phyloP scores from a whole-genome alignment of 768 basidiomycete genomes.

The Udeniomyces megalosporus region DNA sequence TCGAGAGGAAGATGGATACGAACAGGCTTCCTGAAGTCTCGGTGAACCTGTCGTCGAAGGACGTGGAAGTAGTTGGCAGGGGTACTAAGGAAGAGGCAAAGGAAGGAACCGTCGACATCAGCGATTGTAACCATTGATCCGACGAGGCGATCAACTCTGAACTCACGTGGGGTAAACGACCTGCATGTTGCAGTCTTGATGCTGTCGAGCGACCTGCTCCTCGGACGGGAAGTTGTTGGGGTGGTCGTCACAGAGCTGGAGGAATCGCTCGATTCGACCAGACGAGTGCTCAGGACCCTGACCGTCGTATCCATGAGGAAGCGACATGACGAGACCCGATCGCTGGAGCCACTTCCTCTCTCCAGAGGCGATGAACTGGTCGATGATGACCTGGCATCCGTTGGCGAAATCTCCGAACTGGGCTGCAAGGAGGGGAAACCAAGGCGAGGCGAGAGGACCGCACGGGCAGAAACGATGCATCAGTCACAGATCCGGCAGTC shows the following conservation, averaged over 20 bases:
- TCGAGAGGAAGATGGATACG: too few species aligned
- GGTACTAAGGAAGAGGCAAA: constrained; percentile 38
- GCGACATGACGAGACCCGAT: constrained; percentile 28
- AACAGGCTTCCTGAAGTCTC: constrained; percentile 95
- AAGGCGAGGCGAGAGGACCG: neutral
- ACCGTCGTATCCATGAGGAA: constrained; percentile 95
- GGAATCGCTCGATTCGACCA: constrained; percentile 84
- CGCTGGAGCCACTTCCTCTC: constrained; percentile 70
- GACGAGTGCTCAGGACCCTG: constrained; percentile 98
- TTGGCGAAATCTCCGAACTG: constrained; percentile 85
- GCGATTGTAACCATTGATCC: neutral
- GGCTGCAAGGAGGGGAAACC: neutral
- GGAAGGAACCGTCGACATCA: neutral
- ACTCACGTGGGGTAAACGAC: constrained; percentile 89
- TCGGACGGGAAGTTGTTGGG: constrained; percentile 73
- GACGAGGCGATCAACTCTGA: neutral
- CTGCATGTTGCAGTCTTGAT: constrained; percentile 99
- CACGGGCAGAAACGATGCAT: neutral
- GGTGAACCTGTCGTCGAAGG: constrained; percentile 87
- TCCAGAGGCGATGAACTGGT: constrained; percentile 94
- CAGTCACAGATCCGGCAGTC: too few species aligned
- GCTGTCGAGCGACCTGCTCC: constrained; percentile 81
- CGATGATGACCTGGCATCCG: constrained; percentile 81
- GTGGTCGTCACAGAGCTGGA: constrained; percentile 96
- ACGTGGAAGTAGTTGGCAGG: constrained; percentile 98